Conservation (phyloP, 805 yeast genomes). For the Yamadazyma kitorensis region DNA sequence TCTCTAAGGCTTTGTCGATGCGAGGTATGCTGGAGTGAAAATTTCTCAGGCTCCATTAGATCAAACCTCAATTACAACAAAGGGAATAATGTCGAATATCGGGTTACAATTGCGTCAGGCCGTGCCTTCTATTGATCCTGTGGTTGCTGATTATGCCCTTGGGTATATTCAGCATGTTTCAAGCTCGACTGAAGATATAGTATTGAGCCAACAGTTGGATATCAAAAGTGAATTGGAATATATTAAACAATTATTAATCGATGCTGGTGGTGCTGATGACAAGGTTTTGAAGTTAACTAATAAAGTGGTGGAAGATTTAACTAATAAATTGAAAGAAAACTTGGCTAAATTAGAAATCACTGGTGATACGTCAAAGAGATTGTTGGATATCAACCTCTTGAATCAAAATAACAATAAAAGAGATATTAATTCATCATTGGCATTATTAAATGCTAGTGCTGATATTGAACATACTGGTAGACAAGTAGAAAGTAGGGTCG, state of each 20-base stretch:
- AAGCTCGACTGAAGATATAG: conserved; percentile 76
- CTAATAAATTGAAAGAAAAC: conserved; percentile 57
- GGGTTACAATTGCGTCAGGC: conserved; percentile 75
- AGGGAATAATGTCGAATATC: conserved; percentile 40
- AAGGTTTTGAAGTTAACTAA: conserved; percentile 51
- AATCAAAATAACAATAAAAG: conserved; percentile 55
- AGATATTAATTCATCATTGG: conserved; percentile 73
- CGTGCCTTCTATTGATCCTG: conserved; percentile 79
- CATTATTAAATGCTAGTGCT: conserved; percentile 69
- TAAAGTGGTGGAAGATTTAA: conserved; percentile 47
- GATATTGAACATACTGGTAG: conserved; percentile 92
- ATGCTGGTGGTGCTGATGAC: conserved; percentile 76
- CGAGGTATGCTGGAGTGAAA: too few species aligned
- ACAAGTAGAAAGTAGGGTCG: conserved; percentile 90
- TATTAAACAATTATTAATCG: conserved; percentile 58
- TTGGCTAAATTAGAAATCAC: conserved; percentile 73
- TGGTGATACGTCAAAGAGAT: conserved; percentile 85
- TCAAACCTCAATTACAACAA: too few species aligned
- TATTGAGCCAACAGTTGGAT: conserved; percentile 69
- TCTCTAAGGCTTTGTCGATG: too few species aligned
- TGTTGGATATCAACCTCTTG: conserved; percentile 73
- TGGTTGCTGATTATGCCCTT: conserved; percentile 84
- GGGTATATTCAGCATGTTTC: conserved; percentile 87
- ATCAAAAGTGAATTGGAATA: conserved; percentile 67
- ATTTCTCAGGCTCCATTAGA: too few species aligned